These are phyloP conservation scores for Falciphora oryzae DNA, from an alignment of 2,329 filamentous ascomycete genomes.

Conservation along the genomic window DNA sequence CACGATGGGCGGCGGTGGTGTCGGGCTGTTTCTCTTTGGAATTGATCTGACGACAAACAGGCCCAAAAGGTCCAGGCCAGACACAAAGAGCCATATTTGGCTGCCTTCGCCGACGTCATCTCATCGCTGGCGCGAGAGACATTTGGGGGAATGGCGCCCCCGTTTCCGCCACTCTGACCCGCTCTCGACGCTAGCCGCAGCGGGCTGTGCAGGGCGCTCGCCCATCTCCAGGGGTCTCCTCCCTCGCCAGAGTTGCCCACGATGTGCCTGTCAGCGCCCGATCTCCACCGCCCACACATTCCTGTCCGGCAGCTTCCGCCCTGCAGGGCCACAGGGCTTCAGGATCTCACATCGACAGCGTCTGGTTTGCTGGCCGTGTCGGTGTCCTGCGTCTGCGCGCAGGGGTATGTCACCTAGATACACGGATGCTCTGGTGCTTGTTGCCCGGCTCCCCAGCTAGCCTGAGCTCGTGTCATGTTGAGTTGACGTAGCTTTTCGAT, in stretches of 20 bases:
- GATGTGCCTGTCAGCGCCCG: not conserved
- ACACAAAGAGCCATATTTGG: not conserved
- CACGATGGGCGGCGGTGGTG: not conserved
- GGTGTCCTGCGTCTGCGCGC: too few species aligned
- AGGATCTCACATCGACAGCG: not conserved
- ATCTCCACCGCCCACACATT: not conserved
- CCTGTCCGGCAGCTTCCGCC: not conserved
- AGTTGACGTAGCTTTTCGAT: too few species aligned
- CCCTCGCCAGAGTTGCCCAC: too few species aligned
- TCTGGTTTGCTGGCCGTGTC: not conserved
- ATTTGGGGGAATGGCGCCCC: not conserved
- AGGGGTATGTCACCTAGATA: too few species aligned
- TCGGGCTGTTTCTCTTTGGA: not conserved
- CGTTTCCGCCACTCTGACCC: not conserved
- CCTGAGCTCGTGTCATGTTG: not conserved
- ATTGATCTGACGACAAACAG: not conserved
- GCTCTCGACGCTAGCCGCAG: not conserved
- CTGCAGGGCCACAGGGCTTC: not conserved
- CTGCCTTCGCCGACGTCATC: not conserved
- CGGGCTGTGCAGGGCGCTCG: not conserved
- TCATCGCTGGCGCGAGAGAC: not conserved
- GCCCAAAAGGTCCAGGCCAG: not conserved
- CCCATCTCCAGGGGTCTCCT: not conserved
- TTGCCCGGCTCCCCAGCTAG: not conserved
- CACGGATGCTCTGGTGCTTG: too few species aligned